phyloP scores from a whole-genome alignment of 192 early-diverging fungal species.

The Chytriomyces sp. region DNA sequence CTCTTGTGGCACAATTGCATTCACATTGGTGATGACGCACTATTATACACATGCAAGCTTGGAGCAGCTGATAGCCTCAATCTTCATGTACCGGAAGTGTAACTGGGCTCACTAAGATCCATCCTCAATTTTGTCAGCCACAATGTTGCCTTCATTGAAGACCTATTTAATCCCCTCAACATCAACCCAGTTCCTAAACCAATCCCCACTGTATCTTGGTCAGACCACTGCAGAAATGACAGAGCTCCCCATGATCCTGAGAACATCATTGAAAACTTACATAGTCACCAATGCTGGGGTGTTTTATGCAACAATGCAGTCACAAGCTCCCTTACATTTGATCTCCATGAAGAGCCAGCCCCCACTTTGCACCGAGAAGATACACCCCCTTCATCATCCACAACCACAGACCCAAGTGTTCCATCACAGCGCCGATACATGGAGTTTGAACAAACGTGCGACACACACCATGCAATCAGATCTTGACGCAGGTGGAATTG shows the following conservation, averaged over 20 bases:
- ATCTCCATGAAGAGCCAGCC: too few species aligned
- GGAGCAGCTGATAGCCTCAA: neutral
- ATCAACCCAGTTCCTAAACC: neutral
- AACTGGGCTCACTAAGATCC: neutral
- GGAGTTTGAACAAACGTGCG: too few species aligned
- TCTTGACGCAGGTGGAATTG: too few species aligned
- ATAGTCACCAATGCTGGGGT: neutral
- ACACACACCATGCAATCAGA: too few species aligned
- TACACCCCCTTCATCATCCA: too few species aligned
- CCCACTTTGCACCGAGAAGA: too few species aligned
- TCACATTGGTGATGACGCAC: neutral
- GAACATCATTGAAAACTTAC: neutral
- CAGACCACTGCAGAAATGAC: neutral
- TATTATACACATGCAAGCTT: neutral
- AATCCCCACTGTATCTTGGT: neutral
- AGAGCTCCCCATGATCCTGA: neutral
- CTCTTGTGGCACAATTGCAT: conserved; percentile 3
- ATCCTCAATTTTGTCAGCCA: neutral
- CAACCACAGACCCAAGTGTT: too few species aligned
- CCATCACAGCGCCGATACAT: too few species aligned
- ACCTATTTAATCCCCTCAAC: neutral
- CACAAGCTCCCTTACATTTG: too few species aligned
- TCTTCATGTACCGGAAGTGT: neutral
- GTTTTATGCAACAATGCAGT: too few species aligned
- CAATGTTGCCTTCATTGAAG: neutral